Evolutionary conservation across 768 basidiomycete genomes (phyloP), one percentile per base, ranked within the genome.

Genomic region (Dioszegia hungarica): DNA sequence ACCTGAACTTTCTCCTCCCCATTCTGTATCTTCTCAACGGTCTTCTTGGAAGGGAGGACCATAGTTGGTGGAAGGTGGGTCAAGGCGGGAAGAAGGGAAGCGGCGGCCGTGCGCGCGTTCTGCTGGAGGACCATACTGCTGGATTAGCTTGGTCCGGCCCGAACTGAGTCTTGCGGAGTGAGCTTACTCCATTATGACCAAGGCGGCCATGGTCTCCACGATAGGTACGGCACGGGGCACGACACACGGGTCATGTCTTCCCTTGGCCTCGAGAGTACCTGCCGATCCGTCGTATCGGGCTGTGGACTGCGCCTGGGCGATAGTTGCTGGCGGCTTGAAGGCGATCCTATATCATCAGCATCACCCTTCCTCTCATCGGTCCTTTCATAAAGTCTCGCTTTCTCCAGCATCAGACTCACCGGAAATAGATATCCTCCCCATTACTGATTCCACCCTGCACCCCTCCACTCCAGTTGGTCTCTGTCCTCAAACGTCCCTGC

Each of bases 291-390:
- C 86, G 76, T 99, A 99, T 76, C 89, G 87, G 11, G 87, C 90
- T 24, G 95, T 99, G 45, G 80, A 75, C 77, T 99, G 95, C 27
- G 85, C 80, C 75, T 89, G 91, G 22, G 91, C 89, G 74, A 99
- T 99, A 54, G 95, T 99, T 44, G 95, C 95, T 54, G 95, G 95
- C 17, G 90, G 90, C 79, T 99, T 99, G 84, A 99, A 99, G 10
- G 88, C 93, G 66, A 97, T 82, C 56, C 92, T 95, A 61, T 1
- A 25, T 44, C 34, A 40, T n/a, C 54, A 22, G 31, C 38, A n/a
- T n/a, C n/a, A n/a, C n/a, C n/a, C n/a, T n/a, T n/a, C n/a, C n/a
- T n/a, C n/a, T n/a, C n/a, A n/a, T n/a, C n/a, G n/a, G n/a, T n/a
- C n/a, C n/a, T n/a, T n/a, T n/a, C n/a, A n/a, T n/a, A n/a, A n/a